phyloP scores from a whole-genome alignment of 2,329 filamentous ascomycete genomes.

The Xylariaceae sp. region DNA sequence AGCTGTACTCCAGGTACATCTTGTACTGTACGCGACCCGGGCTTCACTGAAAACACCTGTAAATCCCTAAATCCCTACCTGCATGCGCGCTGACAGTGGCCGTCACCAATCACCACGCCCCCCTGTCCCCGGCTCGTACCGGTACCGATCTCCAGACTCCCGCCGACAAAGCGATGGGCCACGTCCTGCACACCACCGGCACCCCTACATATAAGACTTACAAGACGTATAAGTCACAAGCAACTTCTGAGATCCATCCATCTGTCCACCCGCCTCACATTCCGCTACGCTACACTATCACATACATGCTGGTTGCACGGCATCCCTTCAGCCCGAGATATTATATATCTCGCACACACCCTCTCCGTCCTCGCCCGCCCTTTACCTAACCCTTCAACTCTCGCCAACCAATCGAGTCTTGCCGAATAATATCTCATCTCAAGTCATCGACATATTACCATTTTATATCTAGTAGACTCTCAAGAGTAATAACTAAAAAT shows the following conservation, averaged over 20 bases:
- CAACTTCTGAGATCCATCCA: background rate
- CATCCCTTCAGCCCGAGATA: background rate
- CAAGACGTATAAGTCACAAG: background rate
- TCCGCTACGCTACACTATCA: background rate
- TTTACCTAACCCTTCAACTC: background rate
- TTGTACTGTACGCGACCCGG: too few species aligned
- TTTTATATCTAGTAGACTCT: background rate
- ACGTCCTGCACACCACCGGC: background rate
- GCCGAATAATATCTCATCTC: background rate
- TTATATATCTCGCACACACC: background rate
- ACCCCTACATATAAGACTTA: background rate
- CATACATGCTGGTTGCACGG: background rate
- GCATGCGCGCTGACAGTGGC: background rate
- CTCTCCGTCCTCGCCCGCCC: background rate
- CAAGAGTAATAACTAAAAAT: background rate
- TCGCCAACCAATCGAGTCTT: background rate
- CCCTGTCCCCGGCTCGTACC: background rate
- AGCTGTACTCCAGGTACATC: too few species aligned
- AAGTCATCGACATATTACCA: background rate
- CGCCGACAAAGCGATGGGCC: background rate
- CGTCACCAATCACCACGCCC: too few species aligned
- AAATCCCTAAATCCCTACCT: background rate
- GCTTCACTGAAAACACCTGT: too few species aligned
- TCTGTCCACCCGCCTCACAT: background rate
- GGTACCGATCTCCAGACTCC: background rate